Percentiles rank a stretch among this genome's conserved stretches.
phyloP scores from a whole-genome alignment of 495 filamentous ascomycete species.

The Daldinia grandis region DNA sequence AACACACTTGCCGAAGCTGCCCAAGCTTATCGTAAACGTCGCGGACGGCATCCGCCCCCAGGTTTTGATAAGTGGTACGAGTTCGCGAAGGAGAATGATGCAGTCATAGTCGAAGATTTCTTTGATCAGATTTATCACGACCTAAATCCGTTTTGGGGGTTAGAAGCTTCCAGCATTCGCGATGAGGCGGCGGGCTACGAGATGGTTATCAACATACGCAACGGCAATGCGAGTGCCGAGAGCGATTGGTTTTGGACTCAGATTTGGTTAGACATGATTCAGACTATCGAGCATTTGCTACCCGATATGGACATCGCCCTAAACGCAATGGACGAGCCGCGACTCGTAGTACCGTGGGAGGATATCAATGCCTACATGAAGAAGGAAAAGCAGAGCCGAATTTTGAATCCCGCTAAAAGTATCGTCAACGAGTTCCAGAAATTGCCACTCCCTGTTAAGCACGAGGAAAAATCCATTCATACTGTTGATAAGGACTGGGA shows the following conservation, averaged over 20 bases:
- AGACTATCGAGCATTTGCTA: slow-evolving; percentile 64
- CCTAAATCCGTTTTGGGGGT: slow-evolving; percentile 74
- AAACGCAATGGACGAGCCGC: slow-evolving; percentile 75
- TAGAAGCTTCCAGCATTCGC: slow-evolving; percentile 65
- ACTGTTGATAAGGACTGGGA: slow-evolving; percentile 53
- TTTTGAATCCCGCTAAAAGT: slow-evolving; percentile 46
- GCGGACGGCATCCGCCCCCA: slow-evolving; percentile 77
- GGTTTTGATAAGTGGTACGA: slow-evolving; percentile 75
- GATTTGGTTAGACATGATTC: slow-evolving; percentile 66
- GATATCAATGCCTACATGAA: slow-evolving; percentile 65
- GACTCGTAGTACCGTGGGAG: slow-evolving; percentile 72
- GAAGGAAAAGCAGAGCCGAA: slow-evolving; percentile 60
- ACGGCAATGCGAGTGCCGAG: slow-evolving; percentile 62
- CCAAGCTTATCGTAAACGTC: slow-evolving; percentile 65
- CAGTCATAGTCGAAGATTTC: slow-evolving; percentile 72
- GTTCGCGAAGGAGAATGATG: slow-evolving; percentile 67
- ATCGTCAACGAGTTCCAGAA: slow-evolving; percentile 48
- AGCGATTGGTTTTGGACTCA: slow-evolving; percentile 71
- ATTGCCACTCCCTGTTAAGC: slow-evolving; percentile 44
- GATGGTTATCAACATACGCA: slow-evolving; percentile 66
- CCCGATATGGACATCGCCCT: slow-evolving; percentile 78
- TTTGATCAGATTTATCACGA: slow-evolving; percentile 78
- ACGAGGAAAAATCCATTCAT: slow-evolving; percentile 35
- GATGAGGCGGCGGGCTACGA: slow-evolving; percentile 62
- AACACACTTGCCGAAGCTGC: slow-evolving; percentile 66